phyloP scores from a whole-genome alignment of 1,284 basidiomycete species.

The Heterobasidion parviporum region DNA sequence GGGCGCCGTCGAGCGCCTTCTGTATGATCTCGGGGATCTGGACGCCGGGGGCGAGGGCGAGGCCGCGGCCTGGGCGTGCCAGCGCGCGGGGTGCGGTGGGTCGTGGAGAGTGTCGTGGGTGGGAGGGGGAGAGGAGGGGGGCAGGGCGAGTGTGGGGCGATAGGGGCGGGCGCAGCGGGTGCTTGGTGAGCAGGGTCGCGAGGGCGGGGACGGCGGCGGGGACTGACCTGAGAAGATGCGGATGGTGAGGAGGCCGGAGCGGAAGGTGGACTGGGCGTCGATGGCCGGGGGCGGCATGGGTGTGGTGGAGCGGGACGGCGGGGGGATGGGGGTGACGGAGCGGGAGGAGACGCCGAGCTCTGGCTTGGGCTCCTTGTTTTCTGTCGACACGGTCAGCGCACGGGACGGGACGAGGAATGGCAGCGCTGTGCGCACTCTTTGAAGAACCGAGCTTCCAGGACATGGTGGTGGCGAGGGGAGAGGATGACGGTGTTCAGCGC shows the following conservation, averaged over 20 bases:
- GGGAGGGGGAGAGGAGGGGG: neutral
- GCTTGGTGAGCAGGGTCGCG: neutral
- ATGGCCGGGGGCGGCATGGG: conserved; percentile 48
- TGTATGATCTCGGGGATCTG: conserved; percentile 83
- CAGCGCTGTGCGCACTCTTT: conserved; percentile 27
- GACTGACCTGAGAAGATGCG: conserved; percentile 76
- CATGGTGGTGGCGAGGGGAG: conserved; percentile 15
- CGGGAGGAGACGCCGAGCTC: conserved; percentile 61
- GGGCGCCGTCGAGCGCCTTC: conserved; percentile 60
- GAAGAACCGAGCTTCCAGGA: conserved; percentile 36
- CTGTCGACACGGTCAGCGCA: conserved; percentile 22
- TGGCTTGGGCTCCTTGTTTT: conserved; percentile 52
- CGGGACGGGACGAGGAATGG: neutral
- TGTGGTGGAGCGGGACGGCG: conserved; percentile 59
- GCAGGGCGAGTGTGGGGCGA: neutral
- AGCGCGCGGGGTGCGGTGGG: neutral
- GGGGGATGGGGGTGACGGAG: conserved; percentile 58
- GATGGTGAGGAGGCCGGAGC: conserved; percentile 79
- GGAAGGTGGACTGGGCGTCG: conserved; percentile 38
- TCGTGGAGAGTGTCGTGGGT: neutral
- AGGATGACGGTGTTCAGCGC: neutral
- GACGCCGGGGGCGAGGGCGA: conserved; percentile 66
- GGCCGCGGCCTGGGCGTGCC: conserved; percentile 49
- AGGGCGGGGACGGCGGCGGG: neutral
- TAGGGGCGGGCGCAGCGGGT: neutral